Evolutionary conservation across 2,329 filamentous ascomycete genomes (phyloP).

Genomic region (Dendrostoma leiphaemia): DNA sequence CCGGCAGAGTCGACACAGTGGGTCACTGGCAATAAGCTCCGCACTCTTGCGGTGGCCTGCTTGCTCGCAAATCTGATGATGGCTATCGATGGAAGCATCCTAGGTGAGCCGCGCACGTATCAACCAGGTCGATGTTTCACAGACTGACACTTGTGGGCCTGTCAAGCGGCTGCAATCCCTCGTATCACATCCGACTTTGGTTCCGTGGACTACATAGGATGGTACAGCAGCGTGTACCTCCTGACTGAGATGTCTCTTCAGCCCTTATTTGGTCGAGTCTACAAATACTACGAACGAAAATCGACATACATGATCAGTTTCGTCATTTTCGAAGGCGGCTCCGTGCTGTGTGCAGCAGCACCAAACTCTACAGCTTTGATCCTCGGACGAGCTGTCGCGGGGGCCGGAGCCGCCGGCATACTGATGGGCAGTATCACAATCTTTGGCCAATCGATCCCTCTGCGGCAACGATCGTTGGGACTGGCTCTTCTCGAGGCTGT

Average conservation of each 20-base stretch:
- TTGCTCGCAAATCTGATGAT: not conserved
- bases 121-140: not conserved
- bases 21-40: not conserved
- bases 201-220: constrained; percentile 8
- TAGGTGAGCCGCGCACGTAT: not conserved
- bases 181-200: constrained; percentile 10
- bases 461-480: constrained; percentile 2
- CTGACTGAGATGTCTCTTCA: constrained; percentile 5
- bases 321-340: constrained; percentile 3
- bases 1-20: not conserved
- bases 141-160: not conserved
- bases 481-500: constrained; percentile 5
- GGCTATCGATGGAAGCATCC: constrained; percentile 1
- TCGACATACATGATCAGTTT: constrained; percentile 2
- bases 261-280: constrained; percentile 5
- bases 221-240: constrained; percentile 8
- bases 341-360: constrained; percentile 3
- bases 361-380: constrained; percentile 10
- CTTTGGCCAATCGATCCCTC: constrained; percentile 4
- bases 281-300: constrained; percentile 9
- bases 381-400: constrained; percentile 4
- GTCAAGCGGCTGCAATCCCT: constrained; percentile 1
- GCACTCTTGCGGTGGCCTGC: not conserved
- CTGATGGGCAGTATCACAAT: constrained; percentile 6
- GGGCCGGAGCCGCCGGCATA: constrained; percentile 1